Conservation (phyloP, 257 asterid genomes). For the Solanum tarijense region DNA sequence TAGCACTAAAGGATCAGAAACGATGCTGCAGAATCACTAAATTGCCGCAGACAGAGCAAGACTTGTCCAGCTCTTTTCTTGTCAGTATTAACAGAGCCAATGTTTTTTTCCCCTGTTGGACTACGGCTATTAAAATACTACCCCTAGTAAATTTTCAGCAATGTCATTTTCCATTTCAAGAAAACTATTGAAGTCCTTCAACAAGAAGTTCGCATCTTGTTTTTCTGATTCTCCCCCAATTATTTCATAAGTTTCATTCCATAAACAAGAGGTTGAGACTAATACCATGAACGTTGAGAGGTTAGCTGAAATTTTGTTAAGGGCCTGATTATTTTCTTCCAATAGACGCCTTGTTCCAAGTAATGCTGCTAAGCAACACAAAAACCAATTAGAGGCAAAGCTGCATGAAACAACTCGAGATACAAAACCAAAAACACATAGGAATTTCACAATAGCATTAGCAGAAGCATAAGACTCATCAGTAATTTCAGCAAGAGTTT, state of each 20-base stretch:
- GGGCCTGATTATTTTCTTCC: conserved; percentile 64
- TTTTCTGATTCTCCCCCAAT: background rate
- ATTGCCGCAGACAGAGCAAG: background rate
- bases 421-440: background rate
- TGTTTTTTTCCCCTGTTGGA: background rate
- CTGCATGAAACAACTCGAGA: background rate
- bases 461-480: background rate
- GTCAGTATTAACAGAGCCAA: background rate
- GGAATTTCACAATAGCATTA: background rate
- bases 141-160: background rate
- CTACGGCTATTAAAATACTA: background rate
- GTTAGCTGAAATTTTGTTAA: conserved; percentile 62
- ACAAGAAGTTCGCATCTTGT: background rate
- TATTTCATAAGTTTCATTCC: background rate
- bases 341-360: conserved; percentile 51
- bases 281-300: conserved; percentile 63
- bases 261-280: conserved; percentile 5
- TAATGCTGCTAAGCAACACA: conserved; percentile 27
- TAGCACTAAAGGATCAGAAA: background rate
- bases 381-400: background rate
- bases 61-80: background rate
- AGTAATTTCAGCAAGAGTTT: background rate
- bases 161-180: background rate
- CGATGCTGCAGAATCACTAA: background rate
- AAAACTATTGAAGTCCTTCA: background rate